These are phyloP conservation scores for Sorghum bicolor DNA, from an alignment of 176 grass and related monocot species.

Conservation along the genomic window DNA sequence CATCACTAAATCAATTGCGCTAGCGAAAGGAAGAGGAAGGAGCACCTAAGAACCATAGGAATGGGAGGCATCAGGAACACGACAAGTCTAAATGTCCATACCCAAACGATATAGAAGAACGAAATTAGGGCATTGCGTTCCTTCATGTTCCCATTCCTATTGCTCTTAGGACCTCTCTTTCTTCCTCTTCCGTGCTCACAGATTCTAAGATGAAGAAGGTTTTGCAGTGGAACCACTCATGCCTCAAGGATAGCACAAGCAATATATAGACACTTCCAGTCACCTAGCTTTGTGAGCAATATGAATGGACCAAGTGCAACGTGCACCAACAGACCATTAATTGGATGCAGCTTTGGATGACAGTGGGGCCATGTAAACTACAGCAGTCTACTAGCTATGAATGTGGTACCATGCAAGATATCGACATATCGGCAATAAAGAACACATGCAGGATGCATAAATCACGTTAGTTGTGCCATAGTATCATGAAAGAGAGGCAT, in stretches of 20 bases:
- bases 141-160: constrained; percentile 21
- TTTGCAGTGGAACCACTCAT: neutral
- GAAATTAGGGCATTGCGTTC: neutral
- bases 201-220: neutral
- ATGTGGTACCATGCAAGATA: neutral
- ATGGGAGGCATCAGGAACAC: constrained; percentile 28
- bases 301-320: neutral
- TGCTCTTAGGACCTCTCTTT: constrained; percentile 9
- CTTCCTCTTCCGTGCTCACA: constrained; percentile 19
- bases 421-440: neutral
- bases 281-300: neutral
- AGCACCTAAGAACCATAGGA: constrained; percentile 16
- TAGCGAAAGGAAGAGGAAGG: constrained; percentile 14
- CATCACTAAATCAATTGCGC: neutral
- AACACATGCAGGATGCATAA: neutral
- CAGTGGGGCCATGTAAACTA: neutral
- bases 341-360: neutral
- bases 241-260: neutral
- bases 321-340: neutral
- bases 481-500: neutral
- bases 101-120: no score
- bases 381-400: neutral
- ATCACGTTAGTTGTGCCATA: neutral
- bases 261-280: no score
- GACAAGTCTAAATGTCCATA: no score